Evolutionary conservation across 768 basidiomycete genomes (phyloP).

Genomic region (Cystobasidium ongulense): DNA sequence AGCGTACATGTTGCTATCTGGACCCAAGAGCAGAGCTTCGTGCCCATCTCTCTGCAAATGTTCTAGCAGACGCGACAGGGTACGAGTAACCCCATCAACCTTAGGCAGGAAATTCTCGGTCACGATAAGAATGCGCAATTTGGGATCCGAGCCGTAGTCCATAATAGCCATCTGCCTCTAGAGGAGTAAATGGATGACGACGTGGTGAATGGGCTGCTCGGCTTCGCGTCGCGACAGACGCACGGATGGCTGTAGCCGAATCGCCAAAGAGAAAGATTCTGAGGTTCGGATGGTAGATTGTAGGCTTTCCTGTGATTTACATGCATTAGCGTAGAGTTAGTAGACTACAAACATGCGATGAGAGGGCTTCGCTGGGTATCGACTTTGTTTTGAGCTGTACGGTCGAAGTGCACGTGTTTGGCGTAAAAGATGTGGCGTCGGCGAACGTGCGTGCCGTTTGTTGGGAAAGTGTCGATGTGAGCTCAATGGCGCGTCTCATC

Average conservation of each 20-base stretch:
- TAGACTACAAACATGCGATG: background rate
- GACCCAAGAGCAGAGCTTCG: constrained; percentile 49
- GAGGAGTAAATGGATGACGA: too few relatives aligned
- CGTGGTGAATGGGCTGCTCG: too few relatives aligned
- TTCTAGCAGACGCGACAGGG: constrained; percentile 48
- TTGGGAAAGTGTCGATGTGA: background rate
- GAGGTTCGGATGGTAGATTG: too few relatives aligned
- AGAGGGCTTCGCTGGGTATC: background rate
- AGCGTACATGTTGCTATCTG: constrained; percentile 44
- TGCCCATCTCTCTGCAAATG: constrained; percentile 49
- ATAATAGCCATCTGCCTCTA: background rate
- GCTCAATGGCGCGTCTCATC: too few relatives aligned
- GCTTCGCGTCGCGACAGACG: too few relatives aligned
- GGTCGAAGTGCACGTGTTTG: background rate
- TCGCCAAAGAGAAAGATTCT: too few relatives aligned
- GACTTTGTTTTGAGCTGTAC: background rate
- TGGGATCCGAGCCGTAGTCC: background rate
- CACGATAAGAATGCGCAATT: constrained; percentile 9
- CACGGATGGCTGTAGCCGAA: too few relatives aligned
- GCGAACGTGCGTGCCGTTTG: background rate
- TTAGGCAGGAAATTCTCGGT: constrained; percentile 41
- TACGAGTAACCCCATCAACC: constrained; percentile 51
- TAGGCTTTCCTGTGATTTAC: too few relatives aligned
- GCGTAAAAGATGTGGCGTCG: background rate
- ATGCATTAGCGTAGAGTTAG: background rate